phyloP scores from a whole-genome alignment of 2,329 filamentous ascomycete species.

The Diplodia intermedia region DNA sequence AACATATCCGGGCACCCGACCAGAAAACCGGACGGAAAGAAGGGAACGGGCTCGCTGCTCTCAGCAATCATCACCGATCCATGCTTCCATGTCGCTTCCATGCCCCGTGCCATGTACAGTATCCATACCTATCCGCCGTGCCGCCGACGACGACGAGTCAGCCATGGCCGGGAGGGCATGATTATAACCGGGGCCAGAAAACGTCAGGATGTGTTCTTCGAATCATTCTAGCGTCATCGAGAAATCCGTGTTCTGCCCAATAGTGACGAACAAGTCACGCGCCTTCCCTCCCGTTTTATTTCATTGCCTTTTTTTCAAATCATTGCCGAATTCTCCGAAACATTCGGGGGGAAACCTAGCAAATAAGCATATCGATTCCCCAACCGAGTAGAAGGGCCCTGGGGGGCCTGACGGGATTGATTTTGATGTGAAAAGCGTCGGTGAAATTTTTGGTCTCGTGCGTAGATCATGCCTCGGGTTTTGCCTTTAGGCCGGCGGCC shows the following conservation, averaged over 20 bases:
- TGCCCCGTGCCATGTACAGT: neutral
- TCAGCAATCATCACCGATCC: neutral
- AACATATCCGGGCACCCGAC: conserved; percentile 1
- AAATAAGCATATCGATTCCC: neutral
- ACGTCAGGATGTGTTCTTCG: neutral
- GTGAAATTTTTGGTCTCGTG: neutral
- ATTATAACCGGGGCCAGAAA: neutral
- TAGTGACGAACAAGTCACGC: neutral
- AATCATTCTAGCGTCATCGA: neutral
- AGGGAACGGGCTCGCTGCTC: neutral
- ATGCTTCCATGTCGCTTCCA: neutral
- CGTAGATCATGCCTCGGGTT: neutral
- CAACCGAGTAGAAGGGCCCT: neutral
- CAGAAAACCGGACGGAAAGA: neutral
- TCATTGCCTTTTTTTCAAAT: too few relatives aligned
- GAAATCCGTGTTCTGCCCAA: neutral
- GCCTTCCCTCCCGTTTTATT: neutral
- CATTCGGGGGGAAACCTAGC: neutral
- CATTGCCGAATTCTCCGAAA: neutral
- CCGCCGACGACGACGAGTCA: neutral
- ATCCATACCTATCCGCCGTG: neutral
- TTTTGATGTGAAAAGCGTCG: neutral
- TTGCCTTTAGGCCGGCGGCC: neutral
- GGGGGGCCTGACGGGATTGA: neutral
- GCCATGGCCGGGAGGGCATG: neutral